phyloP scores from a whole-genome alignment of 2,329 filamentous ascomycete species.

The Fusarium nodosum region DNA sequence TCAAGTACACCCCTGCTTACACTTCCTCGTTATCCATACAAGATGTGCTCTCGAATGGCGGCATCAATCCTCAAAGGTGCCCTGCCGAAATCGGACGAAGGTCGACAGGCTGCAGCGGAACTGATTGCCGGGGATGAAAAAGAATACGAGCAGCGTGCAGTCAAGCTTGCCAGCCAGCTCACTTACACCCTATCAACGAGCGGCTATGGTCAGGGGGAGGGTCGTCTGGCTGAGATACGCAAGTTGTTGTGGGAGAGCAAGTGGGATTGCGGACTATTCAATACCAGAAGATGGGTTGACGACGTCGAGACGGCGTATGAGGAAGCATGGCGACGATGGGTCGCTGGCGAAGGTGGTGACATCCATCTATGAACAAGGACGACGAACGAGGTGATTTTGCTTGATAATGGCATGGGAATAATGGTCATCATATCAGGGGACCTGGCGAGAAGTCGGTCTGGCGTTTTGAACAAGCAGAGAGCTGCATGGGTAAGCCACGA shows the following conservation, averaged over 20 bases:
- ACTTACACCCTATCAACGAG: constrained; percentile 65
- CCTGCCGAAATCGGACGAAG: constrained; percentile 78
- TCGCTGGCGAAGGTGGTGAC: constrained; percentile 87
- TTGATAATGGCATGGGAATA: constrained; percentile 3
- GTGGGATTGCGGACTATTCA: constrained; percentile 89
- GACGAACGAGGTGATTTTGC: constrained; percentile 3
- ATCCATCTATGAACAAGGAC: constrained; percentile 75
- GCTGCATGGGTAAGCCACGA: constrained; percentile 23
- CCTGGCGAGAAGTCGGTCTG: constrained; percentile 5
- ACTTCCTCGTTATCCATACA: constrained; percentile 91
- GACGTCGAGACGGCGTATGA: constrained; percentile 92
- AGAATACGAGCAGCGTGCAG: constrained; percentile 85
- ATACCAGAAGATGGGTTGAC: constrained; percentile 90
- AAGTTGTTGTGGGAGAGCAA: constrained; percentile 85
- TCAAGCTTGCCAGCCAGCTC: constrained; percentile 74
- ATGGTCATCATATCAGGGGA: constrained; percentile 2
- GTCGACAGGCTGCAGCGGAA: constrained; percentile 76
- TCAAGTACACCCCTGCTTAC: constrained; percentile 94
- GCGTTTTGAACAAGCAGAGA: constrained; percentile 20
- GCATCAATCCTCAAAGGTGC: constrained; percentile 94
- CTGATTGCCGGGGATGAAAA: constrained; percentile 83
- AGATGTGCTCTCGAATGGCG: constrained; percentile 99
- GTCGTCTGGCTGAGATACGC: constrained; percentile 82
- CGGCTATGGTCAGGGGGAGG: constrained; percentile 68
- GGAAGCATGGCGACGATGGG: constrained; percentile 90